Percentiles rank a stretch among this genome's conserved stretches.
Evolutionary conservation across 2,329 filamentous ascomycete species (phyloP).

Genomic region (Pseudogymnoascus sp.): DNA sequence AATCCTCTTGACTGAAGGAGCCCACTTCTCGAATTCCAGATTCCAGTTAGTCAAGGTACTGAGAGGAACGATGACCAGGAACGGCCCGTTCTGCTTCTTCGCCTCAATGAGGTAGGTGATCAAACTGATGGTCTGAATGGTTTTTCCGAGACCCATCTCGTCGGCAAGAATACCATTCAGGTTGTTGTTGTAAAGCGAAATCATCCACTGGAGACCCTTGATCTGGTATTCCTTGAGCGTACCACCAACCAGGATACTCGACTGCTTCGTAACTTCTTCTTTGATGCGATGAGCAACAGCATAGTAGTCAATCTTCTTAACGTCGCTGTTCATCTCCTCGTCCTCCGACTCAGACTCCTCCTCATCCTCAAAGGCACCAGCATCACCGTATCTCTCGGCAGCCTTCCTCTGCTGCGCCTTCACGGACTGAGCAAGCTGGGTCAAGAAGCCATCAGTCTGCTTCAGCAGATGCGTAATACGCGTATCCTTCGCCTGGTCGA

Average conservation of each 20-base stretch:
- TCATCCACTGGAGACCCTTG: constrained; percentile 99
- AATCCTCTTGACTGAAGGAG: constrained; percentile 73
- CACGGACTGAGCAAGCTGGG: constrained; percentile 89
- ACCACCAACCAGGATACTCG: constrained; percentile 80
- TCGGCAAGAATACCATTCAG: constrained; percentile 97
- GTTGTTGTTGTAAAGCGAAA: constrained; percentile 99
- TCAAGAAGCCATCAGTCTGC: constrained; percentile 95
- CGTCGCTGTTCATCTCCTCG: constrained; percentile 58
- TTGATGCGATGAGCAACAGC: constrained; percentile 93
- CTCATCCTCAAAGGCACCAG: constrained; percentile 34
- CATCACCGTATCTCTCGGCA: constrained; percentile 66
- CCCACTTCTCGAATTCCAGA: constrained; percentile 98
- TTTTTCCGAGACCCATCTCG: constrained; percentile 99
- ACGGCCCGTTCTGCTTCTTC: constrained; percentile 86
- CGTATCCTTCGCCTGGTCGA: constrained; percentile 97
- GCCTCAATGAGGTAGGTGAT: constrained; percentile 95
- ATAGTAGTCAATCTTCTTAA: constrained; percentile 93
- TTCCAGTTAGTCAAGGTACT: constrained; percentile 99
- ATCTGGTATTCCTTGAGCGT: constrained; percentile 94
- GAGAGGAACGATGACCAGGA: constrained; percentile 90
- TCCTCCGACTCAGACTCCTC: constrained; percentile 63
- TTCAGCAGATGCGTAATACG: constrained; percentile 96
- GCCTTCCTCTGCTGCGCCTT: constrained; percentile 85
- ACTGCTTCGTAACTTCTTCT: constrained; percentile 80
- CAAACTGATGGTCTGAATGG: constrained; percentile 96